A percentile compares a stretch with the other conserved stretches of the same genome.
Conservation (phyloP, 1,284 basidiomycete genomes). For the Thelephora terrestris region DNA sequence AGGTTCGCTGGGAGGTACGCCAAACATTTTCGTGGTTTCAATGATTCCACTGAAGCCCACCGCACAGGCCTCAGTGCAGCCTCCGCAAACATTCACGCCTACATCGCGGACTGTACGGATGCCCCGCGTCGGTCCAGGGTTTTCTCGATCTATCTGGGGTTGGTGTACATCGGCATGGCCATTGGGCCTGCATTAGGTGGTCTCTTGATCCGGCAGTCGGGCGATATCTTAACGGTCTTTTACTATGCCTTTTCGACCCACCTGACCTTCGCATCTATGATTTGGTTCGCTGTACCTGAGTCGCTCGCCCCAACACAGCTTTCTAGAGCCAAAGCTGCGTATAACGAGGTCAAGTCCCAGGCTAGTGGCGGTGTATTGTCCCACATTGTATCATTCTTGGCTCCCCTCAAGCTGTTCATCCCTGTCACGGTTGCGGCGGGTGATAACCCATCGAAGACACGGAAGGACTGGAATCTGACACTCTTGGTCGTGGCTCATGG, state of each 20-base stretch:
- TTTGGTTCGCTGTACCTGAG: constrained; percentile 65
- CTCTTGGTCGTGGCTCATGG: constrained; percentile 48
- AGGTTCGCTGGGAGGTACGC: constrained; percentile 68
- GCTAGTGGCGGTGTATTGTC: neutral
- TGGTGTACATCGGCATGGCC: constrained; percentile 57
- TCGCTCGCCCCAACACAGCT: constrained; percentile 45
- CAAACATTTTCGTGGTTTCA: neutral
- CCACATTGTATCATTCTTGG: constrained; percentile 34
- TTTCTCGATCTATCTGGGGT: constrained; percentile 54
- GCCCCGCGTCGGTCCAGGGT: constrained; percentile 46
- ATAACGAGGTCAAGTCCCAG: constrained; percentile 22
- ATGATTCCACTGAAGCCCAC: neutral
- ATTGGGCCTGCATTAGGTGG: constrained; percentile 67
- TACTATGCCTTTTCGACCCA: constrained; percentile 48
- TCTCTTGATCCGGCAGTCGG: constrained; percentile 50
- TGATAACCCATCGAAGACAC: constrained; percentile 29
- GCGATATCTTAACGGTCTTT: constrained; percentile 57
- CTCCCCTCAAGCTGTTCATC: constrained; percentile 55
- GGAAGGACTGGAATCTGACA: constrained; percentile 63
- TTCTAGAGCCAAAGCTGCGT: constrained; percentile 17
- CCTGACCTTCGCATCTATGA: constrained; percentile 35
- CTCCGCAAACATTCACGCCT: constrained; percentile 47
- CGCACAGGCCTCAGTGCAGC: constrained; percentile 38
- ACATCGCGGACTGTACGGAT: constrained; percentile 49
- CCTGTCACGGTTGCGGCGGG: constrained; percentile 29